phyloP scores from a whole-genome alignment of 1,284 basidiomycete genomes.

The Cystobasidiaceae sp. region DNA sequence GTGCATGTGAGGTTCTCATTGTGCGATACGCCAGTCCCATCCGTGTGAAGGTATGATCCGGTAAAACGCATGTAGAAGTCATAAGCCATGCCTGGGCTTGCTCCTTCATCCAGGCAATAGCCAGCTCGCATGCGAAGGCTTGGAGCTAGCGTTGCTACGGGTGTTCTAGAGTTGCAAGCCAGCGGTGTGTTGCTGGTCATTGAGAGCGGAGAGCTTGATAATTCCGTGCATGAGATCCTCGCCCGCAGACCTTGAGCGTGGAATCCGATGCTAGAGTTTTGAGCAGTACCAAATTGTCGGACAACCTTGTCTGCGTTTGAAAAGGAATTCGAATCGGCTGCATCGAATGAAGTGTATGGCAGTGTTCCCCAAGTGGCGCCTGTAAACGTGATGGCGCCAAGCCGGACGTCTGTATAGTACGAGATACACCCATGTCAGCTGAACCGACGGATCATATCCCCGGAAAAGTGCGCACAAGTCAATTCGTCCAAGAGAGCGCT shows the following conservation, averaged over 20 bases:
- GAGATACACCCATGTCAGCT: too few relatives aligned
- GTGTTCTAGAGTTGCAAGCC: neutral
- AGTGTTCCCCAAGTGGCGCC: neutral
- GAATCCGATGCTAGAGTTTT: neutral
- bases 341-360: slow-evolving; percentile 1
- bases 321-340: neutral
- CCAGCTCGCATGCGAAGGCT: neutral
- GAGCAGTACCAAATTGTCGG: neutral
- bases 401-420: neutral
- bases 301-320: neutral
- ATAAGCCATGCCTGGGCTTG: too few relatives aligned
- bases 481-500: too few relatives aligned
- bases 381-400: neutral
- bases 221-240: neutral
- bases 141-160: neutral
- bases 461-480: neutral
- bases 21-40: neutral
- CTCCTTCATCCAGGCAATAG: too few relatives aligned
- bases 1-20: slow-evolving; percentile 6
- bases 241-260: neutral
- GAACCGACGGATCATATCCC: neutral
- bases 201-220: neutral
- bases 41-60: neutral
- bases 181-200: neutral
- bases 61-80: slow-evolving; percentile 2